phyloP scores from a whole-genome alignment of 257 asterid genomes.

The Eucommia ulmoides region DNA sequence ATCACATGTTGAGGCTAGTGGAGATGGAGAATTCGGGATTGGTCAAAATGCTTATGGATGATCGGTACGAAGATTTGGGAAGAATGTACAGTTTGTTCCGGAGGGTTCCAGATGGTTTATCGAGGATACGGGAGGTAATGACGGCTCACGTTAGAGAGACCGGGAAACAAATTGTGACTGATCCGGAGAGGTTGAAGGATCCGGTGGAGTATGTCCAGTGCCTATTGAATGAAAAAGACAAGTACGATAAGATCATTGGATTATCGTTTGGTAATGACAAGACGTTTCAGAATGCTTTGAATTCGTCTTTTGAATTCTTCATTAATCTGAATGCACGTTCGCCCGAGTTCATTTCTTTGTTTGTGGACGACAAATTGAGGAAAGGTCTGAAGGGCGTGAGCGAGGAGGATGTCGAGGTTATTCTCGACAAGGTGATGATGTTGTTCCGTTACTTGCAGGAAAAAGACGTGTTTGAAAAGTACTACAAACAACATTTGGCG shows the following conservation, averaged over 20 bases:
- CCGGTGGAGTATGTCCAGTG: constrained; percentile 76
- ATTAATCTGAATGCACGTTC: constrained; percentile 80
- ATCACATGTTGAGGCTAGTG: constrained; percentile 73
- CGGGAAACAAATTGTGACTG: constrained; percentile 81
- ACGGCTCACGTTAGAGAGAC: constrained; percentile 72
- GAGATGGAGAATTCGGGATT: constrained; percentile 87
- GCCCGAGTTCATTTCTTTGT: constrained; percentile 82
- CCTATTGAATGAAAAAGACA: constrained; percentile 66
- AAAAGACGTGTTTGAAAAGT: constrained; percentile 84
- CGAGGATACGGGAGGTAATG: constrained; percentile 66
- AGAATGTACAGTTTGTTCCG: constrained; percentile 73
- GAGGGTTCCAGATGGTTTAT: constrained; percentile 58
- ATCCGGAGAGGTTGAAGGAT: constrained; percentile 81
- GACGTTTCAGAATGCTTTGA: constrained; percentile 79
- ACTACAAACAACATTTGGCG: constrained; percentile 87
- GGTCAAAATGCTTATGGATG: constrained; percentile 73
- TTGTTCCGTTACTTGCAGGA: constrained; percentile 87
- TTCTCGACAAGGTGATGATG: constrained; percentile 90
- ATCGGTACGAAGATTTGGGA: constrained; percentile 67
- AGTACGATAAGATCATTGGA: constrained; percentile 62
- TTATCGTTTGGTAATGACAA: constrained; percentile 62
- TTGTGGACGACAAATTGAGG: constrained; percentile 74
- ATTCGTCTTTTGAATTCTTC: constrained; percentile 78
- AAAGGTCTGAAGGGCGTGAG: constrained; percentile 75
- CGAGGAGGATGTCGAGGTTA: constrained; percentile 71